These are phyloP conservation scores for Setaria viridis DNA, from an alignment of 202 grass and related monocot species.

Conservation along the genomic window DNA sequence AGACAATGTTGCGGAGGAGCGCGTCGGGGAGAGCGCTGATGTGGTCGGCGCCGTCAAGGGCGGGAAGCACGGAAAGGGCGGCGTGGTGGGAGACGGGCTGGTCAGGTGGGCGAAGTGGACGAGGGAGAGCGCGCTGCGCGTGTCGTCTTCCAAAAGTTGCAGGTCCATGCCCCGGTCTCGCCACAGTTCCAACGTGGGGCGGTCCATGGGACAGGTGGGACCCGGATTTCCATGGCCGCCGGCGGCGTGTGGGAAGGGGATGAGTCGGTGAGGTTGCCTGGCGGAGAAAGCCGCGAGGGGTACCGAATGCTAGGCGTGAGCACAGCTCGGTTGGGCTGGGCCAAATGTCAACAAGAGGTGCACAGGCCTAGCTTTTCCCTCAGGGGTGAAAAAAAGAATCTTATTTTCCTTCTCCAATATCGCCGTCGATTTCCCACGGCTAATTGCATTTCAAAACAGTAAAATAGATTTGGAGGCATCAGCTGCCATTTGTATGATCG, in stretches of 20 bases:
- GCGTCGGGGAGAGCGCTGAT: not conserved
- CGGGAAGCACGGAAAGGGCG: not conserved
- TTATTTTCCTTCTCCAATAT: no score
- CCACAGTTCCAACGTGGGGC: not conserved
- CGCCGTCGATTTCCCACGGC: no score
- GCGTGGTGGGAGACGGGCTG: not conserved
- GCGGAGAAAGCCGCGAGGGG: no score
- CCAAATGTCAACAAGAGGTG: no score
- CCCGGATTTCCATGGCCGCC: not conserved
- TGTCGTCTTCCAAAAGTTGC: not conserved
- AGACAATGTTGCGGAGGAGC: not conserved
- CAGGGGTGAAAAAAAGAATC: no score
- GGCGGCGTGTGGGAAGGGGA: no score
- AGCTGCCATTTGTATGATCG: no score
- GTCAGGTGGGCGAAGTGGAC: not conserved
- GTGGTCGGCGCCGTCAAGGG: not conserved
- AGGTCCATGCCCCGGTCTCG: not conserved
- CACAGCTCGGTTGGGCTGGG: no score
- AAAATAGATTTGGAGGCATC: no score
- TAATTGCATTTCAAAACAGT: no score
- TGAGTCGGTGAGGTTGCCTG: not conserved
- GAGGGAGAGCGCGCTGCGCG: conserved; percentile 1
- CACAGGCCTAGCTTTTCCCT: no score
- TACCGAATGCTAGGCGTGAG: no score
- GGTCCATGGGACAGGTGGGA: conserved; percentile 4